These are phyloP conservation scores for Solanum tacnaense DNA, from an alignment of 257 asterid species.

Conservation along the genomic window DNA sequence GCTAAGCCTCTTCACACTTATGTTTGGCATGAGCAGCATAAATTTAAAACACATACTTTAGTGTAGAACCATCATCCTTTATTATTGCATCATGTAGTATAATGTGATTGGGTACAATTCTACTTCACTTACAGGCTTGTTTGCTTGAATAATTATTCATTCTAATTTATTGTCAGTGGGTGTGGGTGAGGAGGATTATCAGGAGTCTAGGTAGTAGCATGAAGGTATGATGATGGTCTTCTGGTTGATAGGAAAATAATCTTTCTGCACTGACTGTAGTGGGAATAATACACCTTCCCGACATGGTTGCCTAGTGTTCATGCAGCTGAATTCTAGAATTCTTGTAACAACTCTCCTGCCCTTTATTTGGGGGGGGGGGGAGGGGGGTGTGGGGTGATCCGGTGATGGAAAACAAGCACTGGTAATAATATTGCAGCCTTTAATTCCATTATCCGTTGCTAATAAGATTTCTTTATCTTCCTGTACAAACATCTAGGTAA, in stretches of 20 bases:
- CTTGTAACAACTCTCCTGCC: neutral
- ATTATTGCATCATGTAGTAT: too few relatives aligned
- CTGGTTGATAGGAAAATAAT: neutral
- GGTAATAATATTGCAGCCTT: neutral
- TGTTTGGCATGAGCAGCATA: neutral
- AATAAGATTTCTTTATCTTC: neutral
- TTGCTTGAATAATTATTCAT: neutral
- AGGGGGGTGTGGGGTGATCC: neutral
- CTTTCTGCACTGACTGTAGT: neutral
- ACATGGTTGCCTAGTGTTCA: neutral
- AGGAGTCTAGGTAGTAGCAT: neutral
- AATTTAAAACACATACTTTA: neutral
- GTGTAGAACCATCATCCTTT: neutral
- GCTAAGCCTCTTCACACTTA: neutral
- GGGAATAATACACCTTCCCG: neutral
- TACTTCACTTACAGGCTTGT: neutral
- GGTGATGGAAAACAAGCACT: neutral
- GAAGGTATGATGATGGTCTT: neutral
- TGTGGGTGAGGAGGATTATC: neutral
- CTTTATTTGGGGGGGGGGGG: too few relatives aligned
- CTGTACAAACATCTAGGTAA: constrained; percentile 37
- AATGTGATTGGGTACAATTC: neutral
- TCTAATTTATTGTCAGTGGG: neutral
- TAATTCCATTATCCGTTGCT: neutral
- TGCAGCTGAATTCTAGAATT: neutral